Base-by-base conservation (phyloP, 2,329 filamentous ascomycete species). In the Cadophora gregata region DNA sequence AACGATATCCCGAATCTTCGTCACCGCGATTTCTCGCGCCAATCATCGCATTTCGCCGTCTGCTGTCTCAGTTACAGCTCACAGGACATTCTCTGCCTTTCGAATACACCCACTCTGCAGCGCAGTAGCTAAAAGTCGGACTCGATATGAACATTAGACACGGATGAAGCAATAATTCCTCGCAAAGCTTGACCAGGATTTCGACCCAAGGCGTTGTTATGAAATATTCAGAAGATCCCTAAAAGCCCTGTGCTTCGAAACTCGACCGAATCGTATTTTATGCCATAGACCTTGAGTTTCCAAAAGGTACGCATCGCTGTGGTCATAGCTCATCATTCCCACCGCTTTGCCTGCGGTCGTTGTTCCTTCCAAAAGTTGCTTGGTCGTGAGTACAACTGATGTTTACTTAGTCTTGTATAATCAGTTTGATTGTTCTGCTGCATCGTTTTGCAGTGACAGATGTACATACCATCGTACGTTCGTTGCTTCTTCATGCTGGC, bases 261-360 rank as follows among this genome's bases (percentile, higher is more conserved):
- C 70, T 33, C 31, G 50, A 56, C 62, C 60, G 66, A 36, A 61
- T 33, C 48, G 67, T 65, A 58, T 68, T 65, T 67, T 53, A 71
- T 70, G 65, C 65, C 69, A 68, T 67, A 68, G 63, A 60, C 27
- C 50, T 53, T 60, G 60, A 59, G 59, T 62, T 64, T 70, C 59
- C 19, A 62, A 69, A 72, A 62, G 64, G 67, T 66, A 62, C 45
- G 56, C 50, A 36, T 38, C 64, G 45, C 38, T 16, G 38, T 21
- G 65, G 64, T 67, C 66, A 25, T 47, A 66, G 67, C 51, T 64
- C 65, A 67, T 68, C 58, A 56, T 59, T 62, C 47, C 16, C 38
- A 14, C 50, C 45, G 21, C 50, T n/a, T 19, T 42, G 19, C 14
- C 38, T 42, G n/a, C 33, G 9, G 10, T 29, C 12, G 2, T 48